Base-by-base conservation (phyloP, 2,329 filamentous ascomycete genomes). In the Phialophora tarda region DNA sequence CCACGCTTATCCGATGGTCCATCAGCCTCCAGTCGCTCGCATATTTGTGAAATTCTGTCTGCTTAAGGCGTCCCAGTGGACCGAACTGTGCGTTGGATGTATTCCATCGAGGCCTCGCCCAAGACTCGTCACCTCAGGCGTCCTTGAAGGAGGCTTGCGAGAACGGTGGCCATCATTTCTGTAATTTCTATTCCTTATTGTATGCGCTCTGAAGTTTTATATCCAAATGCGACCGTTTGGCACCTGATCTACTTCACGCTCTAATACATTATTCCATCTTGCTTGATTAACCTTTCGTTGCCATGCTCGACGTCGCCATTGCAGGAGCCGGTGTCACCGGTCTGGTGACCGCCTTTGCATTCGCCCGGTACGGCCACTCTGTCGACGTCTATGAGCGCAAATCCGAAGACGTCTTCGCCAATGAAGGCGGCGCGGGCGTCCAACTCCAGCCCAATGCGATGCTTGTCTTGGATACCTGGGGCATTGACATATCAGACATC, bases 301-400 rank as follows among this genome's bases (percentile, higher is more conserved):
- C 47, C n/a, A 87, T 62, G 59, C 59, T 62, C 51, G 4, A 41
- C n/a, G 30, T 62, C 59, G 59, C 59, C 14, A 54, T 62, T 28
- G 59, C 59, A 38, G 59, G 59, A 17, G 59, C 59, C 32, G 59
- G 59, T 14, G 32, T 62, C n/a, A 62, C 59, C 10, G 59, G 60
- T 14, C 50, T 62, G 12, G 48, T 56, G n/a, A 47, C 60, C 5
- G 48, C 60, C 7, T 34, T 62, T 56, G 60, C 30, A 10, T 44
- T 62, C 51, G 51, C 50, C 44, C 48, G 48, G 23, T 44, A 62
- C 24, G 50, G 60, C 32, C 50, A 55, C 34, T 17, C 34, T 11
- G 50, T 62, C 60, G 53, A 34, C 11, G 41, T 56, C n/a, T 62
- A 56, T 26, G 60, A 62, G 51, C 60, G 60, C 23, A 62, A 62